Conservation (phyloP, 257 asterid genomes). For the Rubia yunnanensis region DNA sequence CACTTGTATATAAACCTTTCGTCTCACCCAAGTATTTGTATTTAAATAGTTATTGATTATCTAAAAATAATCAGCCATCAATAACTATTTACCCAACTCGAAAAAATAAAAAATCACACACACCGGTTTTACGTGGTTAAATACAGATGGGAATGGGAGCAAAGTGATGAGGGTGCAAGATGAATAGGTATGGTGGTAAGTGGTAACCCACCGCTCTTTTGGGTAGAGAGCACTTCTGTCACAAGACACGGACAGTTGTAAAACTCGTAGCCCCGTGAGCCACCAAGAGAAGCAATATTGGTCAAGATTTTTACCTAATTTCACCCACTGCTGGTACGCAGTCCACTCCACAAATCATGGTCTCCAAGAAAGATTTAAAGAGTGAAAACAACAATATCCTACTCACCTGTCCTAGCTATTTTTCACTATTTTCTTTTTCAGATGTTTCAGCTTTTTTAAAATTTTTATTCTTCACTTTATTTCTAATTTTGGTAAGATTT, state of each 20-base stretch:
- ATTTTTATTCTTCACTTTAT: too few species aligned
- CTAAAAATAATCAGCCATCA: too few species aligned
- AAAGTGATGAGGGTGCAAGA: background rate
- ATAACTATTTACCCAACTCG: too few species aligned
- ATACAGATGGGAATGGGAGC: background rate
- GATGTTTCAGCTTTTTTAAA: too few species aligned
- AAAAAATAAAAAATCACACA: too few species aligned
- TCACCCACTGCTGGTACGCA: background rate
- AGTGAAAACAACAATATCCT: background rate
- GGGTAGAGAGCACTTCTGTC: background rate
- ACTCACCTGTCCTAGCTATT: too few species aligned
- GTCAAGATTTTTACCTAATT: conserved; percentile 19
- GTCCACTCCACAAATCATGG: background rate
- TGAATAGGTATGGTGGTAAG: conserved; percentile 6
- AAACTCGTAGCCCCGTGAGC: conserved; percentile 30
- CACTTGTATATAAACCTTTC: too few species aligned
- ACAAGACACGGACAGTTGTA: background rate
- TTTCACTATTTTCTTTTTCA: too few species aligned
- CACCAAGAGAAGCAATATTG: conserved; percentile 13
- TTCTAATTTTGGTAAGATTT: too few species aligned
- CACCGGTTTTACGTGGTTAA: too few species aligned
- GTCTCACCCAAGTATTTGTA: too few species aligned
- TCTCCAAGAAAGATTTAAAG: background rate
- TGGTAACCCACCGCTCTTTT: conserved; percentile 7
- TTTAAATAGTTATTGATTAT: too few species aligned